phyloP scores from a whole-genome alignment of 306 rosid genomes.

The Bauhinia variegata region DNA sequence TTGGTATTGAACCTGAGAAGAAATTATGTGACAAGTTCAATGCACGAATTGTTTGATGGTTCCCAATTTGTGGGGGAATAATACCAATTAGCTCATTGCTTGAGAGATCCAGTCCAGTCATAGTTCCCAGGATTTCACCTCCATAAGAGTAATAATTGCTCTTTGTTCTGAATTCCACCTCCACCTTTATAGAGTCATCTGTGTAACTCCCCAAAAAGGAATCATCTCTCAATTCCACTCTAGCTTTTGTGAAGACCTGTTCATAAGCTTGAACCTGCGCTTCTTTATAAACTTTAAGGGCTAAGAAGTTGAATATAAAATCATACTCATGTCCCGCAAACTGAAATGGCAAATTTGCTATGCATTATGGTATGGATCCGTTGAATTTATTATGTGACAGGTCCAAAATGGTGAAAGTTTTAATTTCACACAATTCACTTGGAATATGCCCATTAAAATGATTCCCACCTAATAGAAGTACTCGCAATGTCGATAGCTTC shows the following conservation, averaged over 20 bases:
- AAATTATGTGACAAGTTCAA: no score
- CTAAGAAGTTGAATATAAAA: no score
- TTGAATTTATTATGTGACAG: not conserved
- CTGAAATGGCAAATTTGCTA: not conserved
- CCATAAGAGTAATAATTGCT: not conserved
- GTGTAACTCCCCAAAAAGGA: no score
- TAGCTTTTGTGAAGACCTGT: not conserved
- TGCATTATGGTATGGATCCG: not conserved
- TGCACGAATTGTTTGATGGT: no score
- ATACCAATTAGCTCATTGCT: not conserved
- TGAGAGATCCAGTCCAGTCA: not conserved
- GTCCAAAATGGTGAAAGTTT: not conserved
- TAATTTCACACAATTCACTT: not conserved
- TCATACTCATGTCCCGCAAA: not conserved
- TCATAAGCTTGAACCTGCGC: no score
- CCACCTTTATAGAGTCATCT: not conserved
- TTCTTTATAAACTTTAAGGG: no score
- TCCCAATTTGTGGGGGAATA: no score
- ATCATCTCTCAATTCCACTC: no score
- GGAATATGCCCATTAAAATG: constrained; percentile 2
- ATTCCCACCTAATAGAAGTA: constrained; percentile 1
- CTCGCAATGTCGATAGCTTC: not conserved
- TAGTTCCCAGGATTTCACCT: not conserved
- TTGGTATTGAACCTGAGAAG: no score
- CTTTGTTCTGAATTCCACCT: not conserved